Evolutionary conservation across 495 filamentous ascomycete species (phyloP), one percentile per base, ranked within the genome.

Genomic region (Annulohypoxylon bovei): DNA sequence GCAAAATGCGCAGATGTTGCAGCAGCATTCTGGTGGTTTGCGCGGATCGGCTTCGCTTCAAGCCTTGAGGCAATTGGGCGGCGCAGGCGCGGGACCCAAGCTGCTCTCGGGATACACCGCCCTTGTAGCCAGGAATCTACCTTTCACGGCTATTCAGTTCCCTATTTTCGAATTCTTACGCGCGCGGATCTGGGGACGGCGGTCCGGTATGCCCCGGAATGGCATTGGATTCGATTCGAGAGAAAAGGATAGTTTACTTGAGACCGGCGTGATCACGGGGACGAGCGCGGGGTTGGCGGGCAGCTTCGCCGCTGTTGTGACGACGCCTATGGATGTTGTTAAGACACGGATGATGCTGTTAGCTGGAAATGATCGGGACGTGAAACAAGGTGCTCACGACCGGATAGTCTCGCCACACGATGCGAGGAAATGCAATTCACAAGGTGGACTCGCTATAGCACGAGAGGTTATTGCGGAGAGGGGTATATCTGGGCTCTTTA

Each of bases 81-180:
- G 71, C n/a, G 67, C 57, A 9, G 83, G 77, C 6, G 57, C 74
- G 2, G 61, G 40, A 11, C 73, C 78, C 9, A 75, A 78, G 42
- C 44, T 97, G 11, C 94, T 91, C 86, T 83, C 88, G 12, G 94
- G 94, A 5, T 97, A 97, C 76, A 88, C 87, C 2, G 91, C 91
- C 5, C 84, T 97, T 1, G 88, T 90, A 4, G 89, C 90, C 1
- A 82, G 94, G 2, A 97, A 97, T 73, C 72, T 98, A 12, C 94
- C 93, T 0, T 95, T 93, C 67, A 96, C 93, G 14, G 92, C 92
- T 5, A 80, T 97, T 70, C 93, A 97, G 70, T 97, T 97, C 71
- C 93, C 94, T 11, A 79, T 96, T 69, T 97, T 95, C 73, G 93
- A 97, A 79, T 82, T 82, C 64, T 53, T 92, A 39, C 89, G 85